Evolutionary conservation across 129 eudicot species (phyloP).

Genomic region (Ambrosia artemisiifolia): DNA sequence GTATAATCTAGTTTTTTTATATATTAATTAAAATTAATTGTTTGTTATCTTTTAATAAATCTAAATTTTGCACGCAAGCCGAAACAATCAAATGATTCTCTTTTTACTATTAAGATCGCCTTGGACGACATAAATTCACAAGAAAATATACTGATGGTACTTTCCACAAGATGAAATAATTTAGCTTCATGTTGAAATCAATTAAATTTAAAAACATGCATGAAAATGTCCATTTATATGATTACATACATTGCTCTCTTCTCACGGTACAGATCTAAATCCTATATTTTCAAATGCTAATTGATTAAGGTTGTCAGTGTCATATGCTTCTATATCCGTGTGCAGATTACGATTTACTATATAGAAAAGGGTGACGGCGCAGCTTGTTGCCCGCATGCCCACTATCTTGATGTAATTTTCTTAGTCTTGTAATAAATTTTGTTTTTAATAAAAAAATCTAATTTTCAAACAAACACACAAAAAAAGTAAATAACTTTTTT

Average conservation of each 20-base stretch:
- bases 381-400: no score
- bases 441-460: no score
- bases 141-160: constrained; percentile 17
- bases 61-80: constrained; percentile 8
- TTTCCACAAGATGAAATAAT: constrained; percentile 13
- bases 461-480: no score
- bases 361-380: no score
- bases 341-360: no score
- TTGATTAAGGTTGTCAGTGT: constrained; percentile 20
- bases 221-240: constrained; percentile 17
- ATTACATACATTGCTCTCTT: constrained; percentile 26
- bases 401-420: no score
- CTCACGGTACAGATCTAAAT: neutral
- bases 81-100: constrained; percentile 3
- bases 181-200: constrained; percentile 22
- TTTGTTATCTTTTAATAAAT: neutral
- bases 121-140: constrained; percentile 29
- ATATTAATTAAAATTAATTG: no score
- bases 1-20: no score
- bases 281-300: neutral
- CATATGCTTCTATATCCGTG: no score
- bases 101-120: constrained; percentile 18
- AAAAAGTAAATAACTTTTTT: no score
- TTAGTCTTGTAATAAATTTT: no score
- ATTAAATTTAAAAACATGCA: constrained; percentile 11